These are phyloP conservation scores for Xanthoconium stramineum DNA, from an alignment of 768 basidiomycete genomes.

Conservation along the genomic window DNA sequence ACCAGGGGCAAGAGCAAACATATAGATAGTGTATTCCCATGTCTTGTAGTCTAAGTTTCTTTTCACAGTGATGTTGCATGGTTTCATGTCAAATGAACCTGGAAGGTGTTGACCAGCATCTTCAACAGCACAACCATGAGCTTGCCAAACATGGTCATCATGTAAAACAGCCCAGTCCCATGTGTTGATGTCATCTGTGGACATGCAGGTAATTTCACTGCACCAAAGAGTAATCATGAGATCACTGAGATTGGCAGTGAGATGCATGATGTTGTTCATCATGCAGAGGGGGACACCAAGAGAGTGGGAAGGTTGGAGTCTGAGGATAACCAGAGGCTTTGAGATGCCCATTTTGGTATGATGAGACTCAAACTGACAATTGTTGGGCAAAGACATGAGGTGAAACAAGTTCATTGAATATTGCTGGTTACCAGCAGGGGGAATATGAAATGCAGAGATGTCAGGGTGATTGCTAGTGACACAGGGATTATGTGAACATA, in stretches of 20 bases:
- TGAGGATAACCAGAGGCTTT: neutral
- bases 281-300: slow-evolving; percentile 1
- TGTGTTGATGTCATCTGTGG: neutral
- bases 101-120: neutral
- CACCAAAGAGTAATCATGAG: neutral
- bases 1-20: neutral
- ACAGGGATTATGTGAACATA: neutral
- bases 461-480: neutral
- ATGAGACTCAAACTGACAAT: too few relatives aligned
- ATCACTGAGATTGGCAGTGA: neutral
- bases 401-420: too few relatives aligned
- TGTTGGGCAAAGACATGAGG: too few relatives aligned
- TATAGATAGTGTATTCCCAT: neutral
- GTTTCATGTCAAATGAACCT: neutral
- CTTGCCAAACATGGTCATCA: neutral
- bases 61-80: neutral
- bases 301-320: neutral
- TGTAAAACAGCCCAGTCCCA: neutral
- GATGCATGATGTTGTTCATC: slow-evolving; percentile 6
- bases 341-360: neutral
- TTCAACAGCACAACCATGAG: neutral
- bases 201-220: neutral
- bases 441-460: too few relatives aligned
- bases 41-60: neutral
- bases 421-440: neutral